Conservation (phyloP, 306 rosid species). For the Dryas octopetala region DNA sequence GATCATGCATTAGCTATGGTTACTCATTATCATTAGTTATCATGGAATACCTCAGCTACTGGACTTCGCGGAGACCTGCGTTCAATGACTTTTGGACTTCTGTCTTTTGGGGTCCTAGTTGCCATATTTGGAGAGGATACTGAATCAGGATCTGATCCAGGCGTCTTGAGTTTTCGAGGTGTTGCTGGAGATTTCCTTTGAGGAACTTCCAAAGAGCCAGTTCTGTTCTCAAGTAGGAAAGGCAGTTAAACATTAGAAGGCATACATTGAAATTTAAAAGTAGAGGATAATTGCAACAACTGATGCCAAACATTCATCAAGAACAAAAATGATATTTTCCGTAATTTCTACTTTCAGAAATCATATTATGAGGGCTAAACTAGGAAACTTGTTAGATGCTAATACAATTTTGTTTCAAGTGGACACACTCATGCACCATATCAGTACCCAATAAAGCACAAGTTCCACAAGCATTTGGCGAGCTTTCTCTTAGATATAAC, state of each 20-base stretch:
- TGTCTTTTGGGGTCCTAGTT: constrained; percentile 56
- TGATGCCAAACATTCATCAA: neutral
- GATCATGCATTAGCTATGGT: neutral
- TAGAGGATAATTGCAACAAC: constrained; percentile 2
- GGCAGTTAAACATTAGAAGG: neutral
- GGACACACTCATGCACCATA: constrained; percentile 1
- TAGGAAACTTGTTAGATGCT: neutral
- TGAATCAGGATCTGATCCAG: constrained; percentile 47
- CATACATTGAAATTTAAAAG: constrained; percentile 9
- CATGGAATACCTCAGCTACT: constrained; percentile 55
- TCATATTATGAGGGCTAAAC: neutral
- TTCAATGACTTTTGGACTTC: constrained; percentile 55
- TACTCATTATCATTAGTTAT: neutral
- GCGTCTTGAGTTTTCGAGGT: constrained; percentile 50
- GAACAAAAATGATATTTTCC: constrained; percentile 4
- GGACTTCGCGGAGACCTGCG: constrained; percentile 63
- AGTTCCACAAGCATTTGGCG: neutral
- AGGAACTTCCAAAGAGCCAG: constrained; percentile 55
- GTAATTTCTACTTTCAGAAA: neutral
- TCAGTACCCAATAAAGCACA: neutral
- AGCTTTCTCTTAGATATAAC: neutral
- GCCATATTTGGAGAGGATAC: constrained; percentile 43
- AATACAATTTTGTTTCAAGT: constrained; percentile 4
- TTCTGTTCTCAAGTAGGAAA: constrained; percentile 41
- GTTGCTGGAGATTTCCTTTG: constrained; percentile 62